These are phyloP conservation scores for Cladorrhinum sp. DNA, from an alignment of 2,329 filamentous ascomycete species.

Conservation along the genomic window DNA sequence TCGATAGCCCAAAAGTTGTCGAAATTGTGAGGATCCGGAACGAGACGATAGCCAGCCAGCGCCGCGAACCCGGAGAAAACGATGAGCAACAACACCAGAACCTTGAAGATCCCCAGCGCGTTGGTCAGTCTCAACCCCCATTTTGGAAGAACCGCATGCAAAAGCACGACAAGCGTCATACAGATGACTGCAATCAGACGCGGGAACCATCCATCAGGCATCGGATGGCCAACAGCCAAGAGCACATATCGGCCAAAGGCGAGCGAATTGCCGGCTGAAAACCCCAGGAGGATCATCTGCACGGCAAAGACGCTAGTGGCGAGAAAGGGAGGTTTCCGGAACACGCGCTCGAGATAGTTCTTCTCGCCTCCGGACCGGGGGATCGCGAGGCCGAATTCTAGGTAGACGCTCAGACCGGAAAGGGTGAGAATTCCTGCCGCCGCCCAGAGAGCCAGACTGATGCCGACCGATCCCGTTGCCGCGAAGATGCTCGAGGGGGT, in stretches of 20 bases:
- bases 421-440: slow-evolving; percentile 50
- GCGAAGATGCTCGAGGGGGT: slow-evolving; percentile 53
- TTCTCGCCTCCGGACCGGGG: slow-evolving; percentile 64
- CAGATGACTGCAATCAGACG: slow-evolving; percentile 54
- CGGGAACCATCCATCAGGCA: slow-evolving; percentile 52
- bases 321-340: slow-evolving; percentile 55
- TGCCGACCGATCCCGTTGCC: slow-evolving; percentile 53
- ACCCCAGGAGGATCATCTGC: slow-evolving; percentile 60
- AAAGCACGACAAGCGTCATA: slow-evolving; percentile 50
- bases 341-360: slow-evolving; percentile 63
- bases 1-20: slow-evolving; percentile 50
- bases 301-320: slow-evolving; percentile 57
- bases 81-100: slow-evolving; percentile 57
- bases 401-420: slow-evolving; percentile 57
- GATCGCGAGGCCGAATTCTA: slow-evolving; percentile 63
- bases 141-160: slow-evolving; percentile 53
- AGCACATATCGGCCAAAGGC: slow-evolving; percentile 57
- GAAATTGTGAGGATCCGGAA: slow-evolving; percentile 55
- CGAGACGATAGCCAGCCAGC: slow-evolving; percentile 42
- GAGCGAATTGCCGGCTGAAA: slow-evolving; percentile 57
- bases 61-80: slow-evolving; percentile 60
- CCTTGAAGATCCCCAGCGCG: slow-evolving; percentile 58
- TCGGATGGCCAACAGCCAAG: slow-evolving; percentile 37
- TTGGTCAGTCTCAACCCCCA: slow-evolving; percentile 60
- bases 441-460: slow-evolving; percentile 38